phyloP scores from a whole-genome alignment of 2,329 filamentous ascomycete species.

The Pezizomycotina sp. region DNA sequence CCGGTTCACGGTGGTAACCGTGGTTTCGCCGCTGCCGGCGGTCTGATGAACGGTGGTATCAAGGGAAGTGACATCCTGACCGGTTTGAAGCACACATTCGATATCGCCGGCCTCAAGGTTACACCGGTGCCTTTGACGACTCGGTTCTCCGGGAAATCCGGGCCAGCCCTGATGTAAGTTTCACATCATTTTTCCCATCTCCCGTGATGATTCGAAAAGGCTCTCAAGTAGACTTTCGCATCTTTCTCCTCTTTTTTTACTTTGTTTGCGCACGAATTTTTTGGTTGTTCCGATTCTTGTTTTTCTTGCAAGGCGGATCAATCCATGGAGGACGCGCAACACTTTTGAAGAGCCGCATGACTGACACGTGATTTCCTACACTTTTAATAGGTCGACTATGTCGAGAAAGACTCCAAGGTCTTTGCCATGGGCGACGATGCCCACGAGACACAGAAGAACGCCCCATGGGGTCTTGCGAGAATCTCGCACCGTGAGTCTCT shows the following conservation, averaged over 20 bases:
- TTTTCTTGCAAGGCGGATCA: too few species aligned
- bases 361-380: conserved; percentile 1
- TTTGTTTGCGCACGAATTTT: too few species aligned
- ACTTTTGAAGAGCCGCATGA: not conserved
- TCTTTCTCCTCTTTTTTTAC: too few species aligned
- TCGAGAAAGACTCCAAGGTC: conserved; percentile 87
- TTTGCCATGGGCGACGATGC: conserved; percentile 50
- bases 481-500: conserved; percentile 84
- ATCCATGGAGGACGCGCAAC: not conserved
- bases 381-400: conserved; percentile 78
- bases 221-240: not conserved
- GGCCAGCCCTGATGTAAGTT: conserved; percentile 87
- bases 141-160: conserved; percentile 84
- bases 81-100: conserved; percentile 91
- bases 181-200: conserved; percentile 6
- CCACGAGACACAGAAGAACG: conserved; percentile 62
- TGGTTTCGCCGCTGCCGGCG: conserved; percentile 7
- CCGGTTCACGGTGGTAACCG: conserved; percentile 49
- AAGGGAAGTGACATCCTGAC: conserved; percentile 37
- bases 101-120: conserved; percentile 79
- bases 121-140: conserved; percentile 92
- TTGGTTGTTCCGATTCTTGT: too few species aligned
- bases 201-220: not conserved
- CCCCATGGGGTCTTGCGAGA: conserved; percentile 97
- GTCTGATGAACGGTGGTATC: conserved; percentile 15